Evolutionary conservation across 2,329 filamentous ascomycete genomes (phyloP), one percentile per base, ranked within the genome.

Genomic region (Dothideomycetidae sp.): DNA sequence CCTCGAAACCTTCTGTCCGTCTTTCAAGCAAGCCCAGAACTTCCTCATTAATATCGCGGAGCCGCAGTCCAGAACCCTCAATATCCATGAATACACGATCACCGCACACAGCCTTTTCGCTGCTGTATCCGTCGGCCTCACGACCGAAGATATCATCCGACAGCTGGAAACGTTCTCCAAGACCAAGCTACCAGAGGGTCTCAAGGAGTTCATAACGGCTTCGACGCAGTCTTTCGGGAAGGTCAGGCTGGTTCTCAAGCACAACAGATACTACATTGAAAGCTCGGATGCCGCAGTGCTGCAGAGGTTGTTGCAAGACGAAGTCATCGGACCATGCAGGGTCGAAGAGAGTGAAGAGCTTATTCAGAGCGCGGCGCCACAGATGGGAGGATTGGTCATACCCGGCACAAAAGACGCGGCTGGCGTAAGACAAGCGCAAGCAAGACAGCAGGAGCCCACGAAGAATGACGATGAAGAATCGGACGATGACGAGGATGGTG

Each of bases 1-100:
- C 18, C 68, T 96, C 30, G 88, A 98, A 65, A 93, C 85, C 49
- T 96, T 94, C 63, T 88, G 82, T 36, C 81, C 86, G 2, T 67
- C 90, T 40, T 85, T 88, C 40, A 72, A 79, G 40, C 79, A 86
- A 52, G 88, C 84, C 0, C 85, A 93, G 54, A 85, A 93, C 56
- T 93, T 98, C 55, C 67, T 98, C 42, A 93, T 92, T 50, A 93
- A 90, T 32, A 88, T 98, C 48, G 83, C 88, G 44, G 88, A 98
- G 62, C 90, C 88, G 12, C 68, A 88, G 42, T 94, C 86, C 23
- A 76, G 88, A 42, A 88, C 90, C 41, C 81, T 77, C 4, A 88
- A 85, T 53, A 73, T 96, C 45, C 90, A 96, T 63, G 88, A 98
- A 60, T 96, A 96, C 59, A 73, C 78, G 39, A 71, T 98, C 50